Base-by-base conservation (phyloP, 83 land plant genomes). In the Picea abies region DNA sequence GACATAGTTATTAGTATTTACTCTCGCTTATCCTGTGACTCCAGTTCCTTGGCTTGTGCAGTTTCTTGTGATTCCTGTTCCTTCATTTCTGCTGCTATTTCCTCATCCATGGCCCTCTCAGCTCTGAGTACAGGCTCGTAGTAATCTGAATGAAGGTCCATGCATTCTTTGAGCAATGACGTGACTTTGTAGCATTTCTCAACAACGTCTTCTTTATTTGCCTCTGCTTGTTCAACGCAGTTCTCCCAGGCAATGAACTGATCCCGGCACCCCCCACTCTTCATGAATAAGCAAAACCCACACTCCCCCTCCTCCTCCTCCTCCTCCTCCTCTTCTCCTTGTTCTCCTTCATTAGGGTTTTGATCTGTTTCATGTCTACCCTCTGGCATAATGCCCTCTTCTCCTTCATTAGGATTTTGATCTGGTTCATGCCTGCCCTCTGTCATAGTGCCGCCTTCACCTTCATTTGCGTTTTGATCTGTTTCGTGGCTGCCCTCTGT, bases 281-380 rank as follows among this genome's bases (percentile, higher is more conserved):
- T 96, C 99, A 96, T 96, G 78, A 93, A 96, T 82, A 93, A 70
- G 67, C 99, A 96, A 80, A 96, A 96, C 47, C 92, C 93, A 39
- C 99, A 93, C 80, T 93, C 98, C 52, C 80, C 93, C 60, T 87
- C 90, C 78, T 91, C 97, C 71, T 86, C 97, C 29, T 84, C 90
- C n/a, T 82, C 87, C 32, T 37, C 86, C n/a, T n/a, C n/a, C n/a
- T n/a, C n/a, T 26, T 83, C 87, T 41, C 61, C 84, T 23, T 2
- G 41, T 16, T 78, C 26, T 5, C 64, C 83, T 5, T 11, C 32
- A 37, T 25, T 79, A 32, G 63, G 76, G 10, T 60, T 68, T 71
- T 70, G 56, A 26, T 60, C 79, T 7, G 62, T 47, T 52, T 52
- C 56, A 52, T 52, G 14, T 52, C 26, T 32, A 17, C 20, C 32